A percentile compares a stretch with the other conserved stretches of the same genome.
Conservation (phyloP, 495 filamentous ascomycete species). For the Lophiotrema nucula region DNA sequence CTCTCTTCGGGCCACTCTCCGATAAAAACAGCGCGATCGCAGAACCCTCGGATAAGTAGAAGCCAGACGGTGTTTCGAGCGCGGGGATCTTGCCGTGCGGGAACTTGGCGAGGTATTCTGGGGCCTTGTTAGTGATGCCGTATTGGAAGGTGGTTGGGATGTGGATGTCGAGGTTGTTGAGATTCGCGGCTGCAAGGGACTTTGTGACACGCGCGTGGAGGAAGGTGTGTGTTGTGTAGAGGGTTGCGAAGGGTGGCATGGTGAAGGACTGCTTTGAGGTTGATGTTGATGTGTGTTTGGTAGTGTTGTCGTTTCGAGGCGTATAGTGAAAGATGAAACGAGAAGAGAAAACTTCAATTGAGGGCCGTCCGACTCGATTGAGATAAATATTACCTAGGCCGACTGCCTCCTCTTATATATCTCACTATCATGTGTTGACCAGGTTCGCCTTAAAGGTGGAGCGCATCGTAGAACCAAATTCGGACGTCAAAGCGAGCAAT, state of each 20-base stretch:
- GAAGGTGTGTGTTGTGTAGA: conserved; percentile 16
- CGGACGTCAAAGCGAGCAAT: too few relatives aligned
- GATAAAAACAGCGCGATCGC: conserved; percentile 59
- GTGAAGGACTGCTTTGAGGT: too few relatives aligned
- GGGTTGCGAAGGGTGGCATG: conserved; percentile 25
- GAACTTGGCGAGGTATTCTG: conserved; percentile 60
- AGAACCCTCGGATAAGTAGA: conserved; percentile 51
- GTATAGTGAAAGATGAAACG: too few relatives aligned
- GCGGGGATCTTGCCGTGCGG: conserved; percentile 60
- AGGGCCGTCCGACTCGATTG: too few relatives aligned
- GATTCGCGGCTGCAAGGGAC: conserved; percentile 52
- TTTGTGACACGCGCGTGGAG: conserved; percentile 34
- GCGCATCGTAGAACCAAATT: too few relatives aligned
- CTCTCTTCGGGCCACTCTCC: conserved; percentile 50
- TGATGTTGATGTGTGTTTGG: too few relatives aligned
- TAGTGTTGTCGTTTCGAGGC: too few relatives aligned
- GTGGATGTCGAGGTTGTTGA: conserved; percentile 52
- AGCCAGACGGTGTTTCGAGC: conserved; percentile 55
- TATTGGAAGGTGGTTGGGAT: conserved; percentile 43
- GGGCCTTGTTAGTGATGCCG: conserved; percentile 48
- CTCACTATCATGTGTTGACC: too few relatives aligned
- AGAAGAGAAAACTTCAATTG: too few relatives aligned
- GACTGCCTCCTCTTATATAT: too few relatives aligned
- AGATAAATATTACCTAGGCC: too few relatives aligned
- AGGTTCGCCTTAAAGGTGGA: too few relatives aligned